Conservation (phyloP, 2,329 filamentous ascomycete genomes). For the Hymenoscyphus infarciens region DNA sequence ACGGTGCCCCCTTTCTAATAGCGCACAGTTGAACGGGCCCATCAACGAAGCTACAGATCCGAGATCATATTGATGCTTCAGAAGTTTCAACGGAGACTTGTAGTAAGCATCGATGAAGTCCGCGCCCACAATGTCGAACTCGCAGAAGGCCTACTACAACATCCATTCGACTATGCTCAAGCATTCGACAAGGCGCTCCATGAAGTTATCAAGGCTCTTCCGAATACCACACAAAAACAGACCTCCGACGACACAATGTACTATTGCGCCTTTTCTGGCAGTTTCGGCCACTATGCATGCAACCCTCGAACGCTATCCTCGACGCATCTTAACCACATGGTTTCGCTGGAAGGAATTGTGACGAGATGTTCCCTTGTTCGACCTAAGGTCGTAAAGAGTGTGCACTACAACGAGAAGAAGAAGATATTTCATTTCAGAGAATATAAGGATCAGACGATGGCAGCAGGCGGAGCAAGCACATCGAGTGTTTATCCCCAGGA, state of each 20-base stretch:
- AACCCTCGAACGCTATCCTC: constrained; percentile 92
- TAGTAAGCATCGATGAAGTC: constrained; percentile 85
- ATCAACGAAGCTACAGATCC: constrained; percentile 69
- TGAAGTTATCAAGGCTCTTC: constrained; percentile 77
- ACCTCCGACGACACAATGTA: constrained; percentile 76
- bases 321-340: constrained; percentile 89
- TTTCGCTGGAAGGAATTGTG: constrained; percentile 95
- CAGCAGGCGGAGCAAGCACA: constrained; percentile 76
- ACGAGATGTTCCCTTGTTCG: constrained; percentile 93
- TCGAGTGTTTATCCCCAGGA: constrained; percentile 92
- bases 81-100: constrained; percentile 60
- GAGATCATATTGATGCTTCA: constrained; percentile 80
- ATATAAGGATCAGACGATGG: constrained; percentile 97
- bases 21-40: constrained; percentile 24
- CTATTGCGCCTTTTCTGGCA: constrained; percentile 96
- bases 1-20: constrained; percentile 28
- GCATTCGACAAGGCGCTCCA: constrained; percentile 91
- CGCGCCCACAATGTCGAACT: constrained; percentile 82
- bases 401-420: constrained; percentile 89
- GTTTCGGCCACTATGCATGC: constrained; percentile 91
- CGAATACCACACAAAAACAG: constrained; percentile 71
- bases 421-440: constrained; percentile 84
- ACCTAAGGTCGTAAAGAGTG: constrained; percentile 96
- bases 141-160: constrained; percentile 71
- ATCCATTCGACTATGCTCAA: constrained; percentile 82